Conservation (phyloP, 495 filamentous ascomycete genomes). For the Sabuloglossum arenarium region DNA sequence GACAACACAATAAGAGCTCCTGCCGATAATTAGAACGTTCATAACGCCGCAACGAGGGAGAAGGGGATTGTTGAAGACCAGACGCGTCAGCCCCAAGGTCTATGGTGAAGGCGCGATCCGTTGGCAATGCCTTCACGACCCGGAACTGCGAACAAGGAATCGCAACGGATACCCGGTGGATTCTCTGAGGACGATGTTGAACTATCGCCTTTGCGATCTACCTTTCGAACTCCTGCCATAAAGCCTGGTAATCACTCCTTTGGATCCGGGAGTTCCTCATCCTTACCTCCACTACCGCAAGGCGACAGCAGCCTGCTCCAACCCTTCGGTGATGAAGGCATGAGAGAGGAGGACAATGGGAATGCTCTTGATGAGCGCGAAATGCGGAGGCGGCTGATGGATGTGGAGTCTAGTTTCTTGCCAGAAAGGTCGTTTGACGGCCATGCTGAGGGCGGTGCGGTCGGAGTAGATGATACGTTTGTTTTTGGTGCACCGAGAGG, state of each 20-base stretch:
- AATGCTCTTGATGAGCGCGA: slow-evolving; percentile 41
- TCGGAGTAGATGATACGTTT: slow-evolving; percentile 39
- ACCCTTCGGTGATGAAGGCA: background rate
- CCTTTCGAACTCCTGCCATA: background rate
- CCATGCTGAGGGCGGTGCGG: slow-evolving; percentile 14
- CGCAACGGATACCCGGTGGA: background rate
- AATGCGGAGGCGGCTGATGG: slow-evolving; percentile 51
- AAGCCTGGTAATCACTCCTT: background rate
- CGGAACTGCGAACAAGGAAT: background rate
- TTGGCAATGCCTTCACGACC: background rate
- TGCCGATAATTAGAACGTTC: background rate
- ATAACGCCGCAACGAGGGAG: background rate
- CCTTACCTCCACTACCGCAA: background rate
- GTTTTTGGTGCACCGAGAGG: slow-evolving; percentile 32
- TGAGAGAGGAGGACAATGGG: slow-evolving; percentile 11
- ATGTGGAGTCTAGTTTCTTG: slow-evolving; percentile 76
- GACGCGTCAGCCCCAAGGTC: background rate
- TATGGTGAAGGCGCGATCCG: background rate
- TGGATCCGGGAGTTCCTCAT: background rate
- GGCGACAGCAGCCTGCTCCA: slow-evolving; percentile 5
- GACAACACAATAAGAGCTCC: background rate
- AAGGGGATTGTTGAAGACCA: background rate
- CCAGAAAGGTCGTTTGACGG: slow-evolving; percentile 27
- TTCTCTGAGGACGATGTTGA: background rate
- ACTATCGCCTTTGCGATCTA: background rate